Evolutionary conservation across 225 moss, liverwort and hornwort species (phyloP), one percentile per base, ranked within the genome.

Genomic region (Anthoceros angustus): DNA sequence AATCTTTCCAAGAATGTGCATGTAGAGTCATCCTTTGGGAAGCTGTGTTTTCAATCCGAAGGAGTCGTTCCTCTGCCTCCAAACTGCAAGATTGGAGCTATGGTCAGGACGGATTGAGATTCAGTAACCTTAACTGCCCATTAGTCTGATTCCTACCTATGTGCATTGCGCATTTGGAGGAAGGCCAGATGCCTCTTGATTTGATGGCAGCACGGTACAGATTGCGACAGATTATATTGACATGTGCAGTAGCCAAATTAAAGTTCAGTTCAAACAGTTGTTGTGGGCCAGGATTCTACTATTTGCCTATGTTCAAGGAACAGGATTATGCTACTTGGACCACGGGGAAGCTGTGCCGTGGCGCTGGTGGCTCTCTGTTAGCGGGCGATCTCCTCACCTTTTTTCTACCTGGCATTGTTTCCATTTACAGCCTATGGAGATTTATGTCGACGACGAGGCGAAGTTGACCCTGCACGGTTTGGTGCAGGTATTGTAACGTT

Each of bases 371-470:
- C 61, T 76, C 72, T 41, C 66, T 65, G 64, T 67, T 64, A 50
- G 68, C 74, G 69, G 71, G 75, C 81, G 73, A 74, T 80, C 77
- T 82, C 79, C 84, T 88, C 84, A 88, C 86, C 77, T 79, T 67
- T 76, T 74, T 85, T 88, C 81, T 92, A 73, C 77, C 82, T 86
- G 84, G 77, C 82, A 79, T 82, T 79, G 86, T 78, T 80, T 76
- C 73, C 76, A 64, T 77, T 82, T 82, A 80, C 87, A 90, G 89
- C 94, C 94, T 43, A 94, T 94, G 90, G 94, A 94, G 90, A 94
- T 94, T 69, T 94, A 90, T 79, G 94, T 94, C 62, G 94, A 94
- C 79, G 94, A 94, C 71, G 94, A 94, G 76, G 94, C 94, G 70
- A 94, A 94, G 74, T 83, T 94, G 68, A 94, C 90, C 12, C 73